Conservation (phyloP, 169 alveolate species). For the Plasmodium relictum region DNA sequence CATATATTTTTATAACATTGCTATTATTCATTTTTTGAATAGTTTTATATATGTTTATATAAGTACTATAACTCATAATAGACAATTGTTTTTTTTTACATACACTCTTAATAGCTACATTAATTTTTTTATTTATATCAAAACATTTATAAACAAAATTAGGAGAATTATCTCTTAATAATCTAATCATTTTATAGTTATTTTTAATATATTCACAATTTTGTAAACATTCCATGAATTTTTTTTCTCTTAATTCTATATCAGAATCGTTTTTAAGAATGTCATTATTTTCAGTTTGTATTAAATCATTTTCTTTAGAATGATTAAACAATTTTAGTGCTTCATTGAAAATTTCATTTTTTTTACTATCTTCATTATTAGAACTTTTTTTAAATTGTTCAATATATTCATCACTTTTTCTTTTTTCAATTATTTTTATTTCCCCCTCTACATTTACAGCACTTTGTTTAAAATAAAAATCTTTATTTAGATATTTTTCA, state of each 20-base stretch:
- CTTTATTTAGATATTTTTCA: not conserved
- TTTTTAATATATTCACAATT: conserved; percentile 56
- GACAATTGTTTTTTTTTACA: conserved; percentile 62
- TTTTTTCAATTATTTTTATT: not conserved
- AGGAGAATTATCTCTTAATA: conserved; percentile 38
- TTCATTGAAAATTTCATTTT: not conserved
- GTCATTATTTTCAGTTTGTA: not conserved
- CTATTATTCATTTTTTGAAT: conserved; percentile 49
- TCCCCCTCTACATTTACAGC: not conserved
- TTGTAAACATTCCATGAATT: conserved; percentile 33
- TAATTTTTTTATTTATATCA: conserved; percentile 20
- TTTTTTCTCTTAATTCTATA: not conserved
- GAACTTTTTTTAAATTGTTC: not conserved
- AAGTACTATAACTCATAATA: conserved; percentile 69
- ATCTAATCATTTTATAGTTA: conserved; percentile 33
- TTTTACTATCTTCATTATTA: not conserved
- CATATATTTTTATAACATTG: conserved; percentile 61
- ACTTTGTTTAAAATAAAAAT: not conserved
- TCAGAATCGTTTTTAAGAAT: not conserved
- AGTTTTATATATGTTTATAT: conserved; percentile 48
- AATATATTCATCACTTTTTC: not conserved
- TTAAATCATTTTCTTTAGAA: not conserved
- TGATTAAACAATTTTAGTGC: not conserved
- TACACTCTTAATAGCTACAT: conserved; percentile 67
- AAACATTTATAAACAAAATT: conserved; percentile 69